Evolutionary conservation across 208 protist species (phyloP), one percentile per base, ranked within the genome.

Genomic region (Wallacemonas sp.): DNA sequence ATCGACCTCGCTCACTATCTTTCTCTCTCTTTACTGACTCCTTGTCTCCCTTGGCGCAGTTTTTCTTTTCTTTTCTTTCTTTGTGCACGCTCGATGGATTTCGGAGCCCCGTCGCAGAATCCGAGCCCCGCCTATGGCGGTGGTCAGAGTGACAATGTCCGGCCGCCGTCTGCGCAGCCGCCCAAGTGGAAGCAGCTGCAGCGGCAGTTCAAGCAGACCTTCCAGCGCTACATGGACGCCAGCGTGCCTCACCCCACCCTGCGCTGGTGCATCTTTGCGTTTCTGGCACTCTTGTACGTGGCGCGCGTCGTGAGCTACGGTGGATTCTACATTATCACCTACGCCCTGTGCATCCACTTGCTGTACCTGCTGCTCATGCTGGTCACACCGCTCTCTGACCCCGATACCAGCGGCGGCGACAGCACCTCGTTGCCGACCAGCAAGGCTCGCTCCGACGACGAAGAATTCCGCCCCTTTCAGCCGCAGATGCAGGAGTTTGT

Each of bases 301-400:
- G 70, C 82, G 5, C 84, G 94, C 31, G 86, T 98, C 2, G 67
- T 87, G 22, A 77, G 64, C 26, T 74, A 67, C 33, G 77, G 87
- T 28, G 96, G 97, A 22, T 99, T 95, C 75, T 98, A 99, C 75
- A 93, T 99, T 29, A 83, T 99, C 48, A 94, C 96, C 1, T 99
- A 99, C 57, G 98, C 77, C 20, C 77, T 99, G 16, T 93, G 87
- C 46, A 99, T 99, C 57, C 98, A 99, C 62, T 45, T 98, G 22
- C 81, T 99, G 23, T 99, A 98, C 67, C 68, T 98, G 11, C 71
- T 97, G n/a, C 87, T 99, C 67, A 65, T 92, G 54, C 97, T 99
- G 59, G 76, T 99, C 32, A 97, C 97, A 1, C 98, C 98, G 2
- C 71, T 94, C 26, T 79, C 87, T 14, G 97, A 98, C 20, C 94